Evolutionary conservation across 106 monocot genomes (phyloP), one percentile per base, ranked within the genome.

Genomic region (Dendrobium chrysotoxum): DNA sequence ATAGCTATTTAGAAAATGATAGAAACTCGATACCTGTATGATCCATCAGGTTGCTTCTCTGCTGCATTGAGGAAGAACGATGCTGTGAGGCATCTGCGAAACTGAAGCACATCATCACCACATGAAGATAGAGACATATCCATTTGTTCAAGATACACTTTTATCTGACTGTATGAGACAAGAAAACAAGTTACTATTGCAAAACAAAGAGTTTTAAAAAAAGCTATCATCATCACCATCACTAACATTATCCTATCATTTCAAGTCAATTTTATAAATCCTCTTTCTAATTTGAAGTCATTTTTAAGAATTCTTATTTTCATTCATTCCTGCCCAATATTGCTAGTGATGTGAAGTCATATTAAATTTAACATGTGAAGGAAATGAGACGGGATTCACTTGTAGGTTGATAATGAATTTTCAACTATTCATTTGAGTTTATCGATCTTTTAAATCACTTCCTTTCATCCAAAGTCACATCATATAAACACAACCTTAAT

Each of bases 41-140:
- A 91, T 81, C 98, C 93, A 86, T 99, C 95, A 40, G 91, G 89
- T 79, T 95, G 91, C 80, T 85, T 91, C 57, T 85, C n/a, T 75
- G 98, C 98, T 13, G 91, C 92, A 88, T 95, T 95, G 26, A 99
- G 85, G 82, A 99, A 99, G 79, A 99, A 99, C 46, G 95, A 83
- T 53, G 95, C 93, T 0, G 95, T 87, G 28, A 93, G 87, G 80
- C 98, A 99, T 87, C 91, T 85, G 42, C 91, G 89, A 40, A 99
- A 95, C 76, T 88, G 95, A 84, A 92, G 81, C 93, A 85, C 87
- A 75, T 95, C 98, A 45, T 89, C 88, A 15, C 91, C 91, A 85
- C 98, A 99, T 18, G 95, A 90, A 47, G 88, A 83, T 20, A 87
- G n/a, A 38, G 84, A 77, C 8, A 95, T 53, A 45, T 87, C 88